phyloP scores from a whole-genome alignment of 345 rosid genomes.

The Sisymbrium irio region DNA sequence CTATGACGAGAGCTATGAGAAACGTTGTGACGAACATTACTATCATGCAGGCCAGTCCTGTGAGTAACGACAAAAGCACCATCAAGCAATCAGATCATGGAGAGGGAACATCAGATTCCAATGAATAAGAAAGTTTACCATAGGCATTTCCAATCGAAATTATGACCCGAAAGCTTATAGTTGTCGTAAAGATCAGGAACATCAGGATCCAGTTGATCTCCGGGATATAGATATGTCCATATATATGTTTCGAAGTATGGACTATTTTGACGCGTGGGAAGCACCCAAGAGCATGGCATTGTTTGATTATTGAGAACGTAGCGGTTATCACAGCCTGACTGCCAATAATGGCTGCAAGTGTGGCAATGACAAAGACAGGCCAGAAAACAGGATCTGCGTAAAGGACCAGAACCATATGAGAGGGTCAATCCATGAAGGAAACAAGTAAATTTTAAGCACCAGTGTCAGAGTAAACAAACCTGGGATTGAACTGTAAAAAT shows the following conservation, averaged over 20 bases:
- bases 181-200: conserved; percentile 79
- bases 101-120: neutral
- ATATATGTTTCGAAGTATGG: conserved; percentile 76
- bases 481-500: conserved; percentile 80
- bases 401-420: conserved; percentile 25
- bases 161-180: conserved; percentile 76
- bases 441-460: neutral
- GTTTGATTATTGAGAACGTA: conserved; percentile 85
- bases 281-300: conserved; percentile 94
- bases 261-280: conserved; percentile 95
- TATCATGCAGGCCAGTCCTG: conserved; percentile 92
- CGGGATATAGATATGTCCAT: conserved; percentile 94
- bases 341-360: conserved; percentile 90
- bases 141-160: conserved; percentile 90
- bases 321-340: conserved; percentile 91
- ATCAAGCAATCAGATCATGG: conserved; percentile 23
- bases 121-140: conserved; percentile 43
- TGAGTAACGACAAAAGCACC: conserved; percentile 17
- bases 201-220: conserved; percentile 97
- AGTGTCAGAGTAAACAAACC: conserved; percentile 42
- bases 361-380: conserved; percentile 88
- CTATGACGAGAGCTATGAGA: conserved; percentile 85
- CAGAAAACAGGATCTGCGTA: conserved; percentile 67
- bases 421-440: conserved; percentile 3
- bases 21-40: conserved; percentile 87